A percentile compares a stretch with the other conserved stretches of the same genome.
phyloP scores from a whole-genome alignment of 169 alveolate species.

The Pseudocohnilembus persalinus region DNA sequence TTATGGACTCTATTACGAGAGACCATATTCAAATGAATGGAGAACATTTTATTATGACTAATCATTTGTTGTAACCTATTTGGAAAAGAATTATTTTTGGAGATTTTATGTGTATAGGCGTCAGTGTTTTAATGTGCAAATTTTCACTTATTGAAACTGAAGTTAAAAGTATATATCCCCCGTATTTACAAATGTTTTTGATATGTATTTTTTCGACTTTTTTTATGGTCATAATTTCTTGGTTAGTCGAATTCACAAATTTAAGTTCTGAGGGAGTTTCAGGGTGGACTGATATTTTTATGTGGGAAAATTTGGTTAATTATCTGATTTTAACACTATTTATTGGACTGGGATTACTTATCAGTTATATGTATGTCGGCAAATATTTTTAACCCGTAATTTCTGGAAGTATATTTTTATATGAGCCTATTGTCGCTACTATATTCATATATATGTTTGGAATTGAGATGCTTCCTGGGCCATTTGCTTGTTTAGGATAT shows the following conservation, averaged over 20 bases:
- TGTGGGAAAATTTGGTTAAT: not conserved
- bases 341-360: constrained; percentile 10
- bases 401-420: constrained; percentile 4
- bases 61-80: too few species aligned
- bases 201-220: not conserved
- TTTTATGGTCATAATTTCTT: not conserved
- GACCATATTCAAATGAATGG: constrained; percentile 8
- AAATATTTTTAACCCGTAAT: constrained; percentile 6
- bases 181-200: not conserved
- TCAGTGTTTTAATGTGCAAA: not conserved
- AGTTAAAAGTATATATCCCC: not conserved
- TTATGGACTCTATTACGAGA: constrained; percentile 4
- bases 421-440: constrained; percentile 16
- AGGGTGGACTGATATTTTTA: not conserved
- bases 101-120: not conserved
- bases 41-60: not conserved
- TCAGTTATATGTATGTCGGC: constrained; percentile 2
- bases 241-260: not conserved
- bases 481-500: constrained; percentile 22
- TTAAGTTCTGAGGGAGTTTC: not conserved
- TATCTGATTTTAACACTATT: not conserved
- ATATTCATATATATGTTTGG: constrained; percentile 2
- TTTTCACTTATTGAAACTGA: not conserved
- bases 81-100: not conserved
- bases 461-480: constrained; percentile 10